Conservation (phyloP, 225 moss, liverwort and hornwort genomes). For the Polytrichum formosum region DNA sequence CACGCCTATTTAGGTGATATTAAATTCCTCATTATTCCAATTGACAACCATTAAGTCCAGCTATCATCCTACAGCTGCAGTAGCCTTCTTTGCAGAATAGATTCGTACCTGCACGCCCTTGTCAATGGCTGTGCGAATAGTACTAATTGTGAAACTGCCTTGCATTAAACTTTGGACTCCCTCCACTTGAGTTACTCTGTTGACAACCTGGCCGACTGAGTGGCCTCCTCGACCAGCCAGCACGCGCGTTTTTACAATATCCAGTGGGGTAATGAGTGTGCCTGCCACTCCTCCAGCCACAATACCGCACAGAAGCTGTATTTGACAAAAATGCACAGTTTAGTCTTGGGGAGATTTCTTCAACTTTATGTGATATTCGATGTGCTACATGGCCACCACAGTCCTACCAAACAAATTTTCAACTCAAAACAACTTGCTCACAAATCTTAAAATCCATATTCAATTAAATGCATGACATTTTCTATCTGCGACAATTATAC, state of each 20-base stretch:
- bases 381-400: too few species aligned
- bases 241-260: slow-evolving; percentile 58
- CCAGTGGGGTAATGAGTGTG: slow-evolving; percentile 48
- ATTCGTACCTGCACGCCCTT: slow-evolving; percentile 74
- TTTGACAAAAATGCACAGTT: too few species aligned
- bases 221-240: slow-evolving; percentile 83
- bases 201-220: slow-evolving; percentile 50
- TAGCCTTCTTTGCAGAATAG: background rate
- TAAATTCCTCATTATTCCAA: background rate
- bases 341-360: too few species aligned
- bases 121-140: slow-evolving; percentile 54
- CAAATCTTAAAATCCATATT: too few species aligned
- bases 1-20: too few species aligned
- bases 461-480: too few species aligned
- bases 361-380: too few species aligned
- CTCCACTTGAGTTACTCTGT: slow-evolving; percentile 47
- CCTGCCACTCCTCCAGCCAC: slow-evolving; percentile 80
- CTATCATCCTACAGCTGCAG: background rate
- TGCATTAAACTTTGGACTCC: slow-evolving; percentile 54
- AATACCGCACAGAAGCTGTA: slow-evolving; percentile 78
- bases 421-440: too few species aligned
- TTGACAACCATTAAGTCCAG: background rate
- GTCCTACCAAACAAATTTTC: too few species aligned
- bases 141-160: slow-evolving; percentile 35
- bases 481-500: too few species aligned